phyloP scores from a whole-genome alignment of 2,329 filamentous ascomycete genomes.

The Aspergillus novofumigatus region DNA sequence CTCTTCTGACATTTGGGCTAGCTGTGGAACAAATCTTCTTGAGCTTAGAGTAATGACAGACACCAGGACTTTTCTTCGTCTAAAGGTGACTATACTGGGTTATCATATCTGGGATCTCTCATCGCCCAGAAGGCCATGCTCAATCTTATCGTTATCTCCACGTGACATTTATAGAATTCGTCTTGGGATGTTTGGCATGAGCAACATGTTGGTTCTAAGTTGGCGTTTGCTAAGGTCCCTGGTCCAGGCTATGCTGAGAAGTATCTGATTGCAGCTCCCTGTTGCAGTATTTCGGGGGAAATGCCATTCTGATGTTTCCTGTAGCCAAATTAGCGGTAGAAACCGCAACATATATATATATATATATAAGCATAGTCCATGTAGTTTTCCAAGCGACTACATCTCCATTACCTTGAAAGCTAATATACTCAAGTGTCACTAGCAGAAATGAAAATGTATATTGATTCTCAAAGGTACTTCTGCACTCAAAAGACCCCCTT shows the following conservation, averaged over 20 bases:
- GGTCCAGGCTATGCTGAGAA: no score
- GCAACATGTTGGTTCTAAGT: not conserved
- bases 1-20: slow-evolving; percentile 45
- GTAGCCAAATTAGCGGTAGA: no score
- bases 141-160: slow-evolving; percentile 14
- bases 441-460: not conserved
- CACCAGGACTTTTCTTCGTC: not conserved
- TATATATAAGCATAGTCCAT: no score
- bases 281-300: no score
- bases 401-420: no score
- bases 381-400: no score
- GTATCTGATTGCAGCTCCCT: no score
- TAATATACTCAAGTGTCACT: not conserved
- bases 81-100: not conserved
- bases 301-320: no score
- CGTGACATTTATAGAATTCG: slow-evolving; percentile 7
- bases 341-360: no score
- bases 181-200: not conserved
- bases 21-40: not conserved
- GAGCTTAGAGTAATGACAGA: not conserved
- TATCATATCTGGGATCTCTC: not conserved
- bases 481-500: not conserved
- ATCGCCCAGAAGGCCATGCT: not conserved
- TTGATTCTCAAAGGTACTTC: not conserved
- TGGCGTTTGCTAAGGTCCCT: not conserved